Conservation (phyloP, 306 rosid species). For the Quercus wislizeni region DNA sequence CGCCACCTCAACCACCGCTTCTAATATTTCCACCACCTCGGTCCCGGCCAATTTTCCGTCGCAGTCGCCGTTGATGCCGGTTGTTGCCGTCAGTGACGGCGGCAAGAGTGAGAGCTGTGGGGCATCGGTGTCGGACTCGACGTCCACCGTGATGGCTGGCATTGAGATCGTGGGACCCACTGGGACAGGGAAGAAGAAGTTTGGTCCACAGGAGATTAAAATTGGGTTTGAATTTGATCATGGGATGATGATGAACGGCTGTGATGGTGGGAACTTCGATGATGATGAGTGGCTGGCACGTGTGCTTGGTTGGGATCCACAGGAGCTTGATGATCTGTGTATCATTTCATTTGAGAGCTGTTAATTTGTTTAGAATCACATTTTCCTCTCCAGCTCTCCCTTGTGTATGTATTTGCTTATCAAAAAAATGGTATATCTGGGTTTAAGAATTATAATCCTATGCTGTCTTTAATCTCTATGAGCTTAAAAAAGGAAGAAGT, state of each 20-base stretch:
- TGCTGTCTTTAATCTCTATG: too few species aligned
- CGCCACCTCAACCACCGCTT: too few species aligned
- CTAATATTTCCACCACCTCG: too few species aligned
- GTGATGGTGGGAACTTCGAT: background rate
- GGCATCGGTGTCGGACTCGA: conserved; percentile 27
- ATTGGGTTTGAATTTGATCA: background rate
- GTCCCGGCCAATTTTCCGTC: background rate
- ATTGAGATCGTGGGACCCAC: conserved; percentile 1
- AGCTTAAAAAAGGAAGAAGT: too few species aligned
- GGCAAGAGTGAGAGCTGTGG: conserved; percentile 32
- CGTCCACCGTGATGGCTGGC: conserved; percentile 34
- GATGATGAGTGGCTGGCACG: background rate
- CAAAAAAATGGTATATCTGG: too few species aligned
- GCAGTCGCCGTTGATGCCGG: too few species aligned
- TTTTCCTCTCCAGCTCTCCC: too few species aligned
- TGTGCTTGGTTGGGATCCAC: background rate
- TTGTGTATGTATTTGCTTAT: too few species aligned
- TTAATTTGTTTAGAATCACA: too few species aligned
- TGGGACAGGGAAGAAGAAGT: background rate
- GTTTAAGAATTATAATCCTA: too few species aligned
- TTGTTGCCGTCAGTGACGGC: background rate
- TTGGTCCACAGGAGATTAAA: background rate
- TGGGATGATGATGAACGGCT: background rate
- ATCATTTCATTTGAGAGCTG: background rate
- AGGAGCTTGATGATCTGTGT: background rate